These are phyloP conservation scores for Penicillium glabrum DNA, from an alignment of 2,329 filamentous ascomycete species.

Conservation along the genomic window DNA sequence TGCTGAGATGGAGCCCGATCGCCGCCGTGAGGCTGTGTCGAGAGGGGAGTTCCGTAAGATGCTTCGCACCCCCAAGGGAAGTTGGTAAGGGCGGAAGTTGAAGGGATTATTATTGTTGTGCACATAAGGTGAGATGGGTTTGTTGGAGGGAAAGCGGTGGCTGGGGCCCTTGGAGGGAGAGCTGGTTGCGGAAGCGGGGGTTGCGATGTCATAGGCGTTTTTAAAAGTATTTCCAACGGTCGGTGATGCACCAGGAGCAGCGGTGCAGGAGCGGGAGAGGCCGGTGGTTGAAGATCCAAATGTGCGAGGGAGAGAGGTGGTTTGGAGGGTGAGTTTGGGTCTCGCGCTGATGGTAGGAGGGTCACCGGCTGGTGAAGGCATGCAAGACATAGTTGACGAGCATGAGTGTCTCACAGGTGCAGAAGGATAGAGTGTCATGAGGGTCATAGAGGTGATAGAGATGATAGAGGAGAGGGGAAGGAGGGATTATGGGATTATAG, in stretches of 20 bases:
- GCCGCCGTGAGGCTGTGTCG: slow-evolving; percentile 34
- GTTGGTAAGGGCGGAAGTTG: slow-evolving; percentile 37
- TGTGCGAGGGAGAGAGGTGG: slow-evolving; percentile 49
- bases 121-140: slow-evolving; percentile 32
- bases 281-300: slow-evolving; percentile 56
- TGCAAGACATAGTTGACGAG: slow-evolving; percentile 20
- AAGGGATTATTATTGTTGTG: slow-evolving; percentile 14
- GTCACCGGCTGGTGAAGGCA: slow-evolving; percentile 18
- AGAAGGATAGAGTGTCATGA: slow-evolving; percentile 10
- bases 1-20: slow-evolving; percentile 40
- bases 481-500: slow-evolving; percentile 3
- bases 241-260: slow-evolving; percentile 52
- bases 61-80: slow-evolving; percentile 45
- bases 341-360: slow-evolving; percentile 34
- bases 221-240: slow-evolving; percentile 62
- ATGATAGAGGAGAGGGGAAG: not conserved
- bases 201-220: slow-evolving; percentile 56
- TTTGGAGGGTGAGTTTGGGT: slow-evolving; percentile 64
- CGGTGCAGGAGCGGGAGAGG: slow-evolving; percentile 54
- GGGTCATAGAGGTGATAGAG: not conserved
- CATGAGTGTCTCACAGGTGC: slow-evolving; percentile 1
- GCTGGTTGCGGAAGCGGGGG: slow-evolving; percentile 38
- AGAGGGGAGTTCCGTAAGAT: slow-evolving; percentile 51
- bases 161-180: slow-evolving; percentile 32
- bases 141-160: slow-evolving; percentile 24